Evolutionary conservation across 345 rosid genomes (phyloP), one percentile per base, ranked within the genome.

Genomic region (Salix dunnii): DNA sequence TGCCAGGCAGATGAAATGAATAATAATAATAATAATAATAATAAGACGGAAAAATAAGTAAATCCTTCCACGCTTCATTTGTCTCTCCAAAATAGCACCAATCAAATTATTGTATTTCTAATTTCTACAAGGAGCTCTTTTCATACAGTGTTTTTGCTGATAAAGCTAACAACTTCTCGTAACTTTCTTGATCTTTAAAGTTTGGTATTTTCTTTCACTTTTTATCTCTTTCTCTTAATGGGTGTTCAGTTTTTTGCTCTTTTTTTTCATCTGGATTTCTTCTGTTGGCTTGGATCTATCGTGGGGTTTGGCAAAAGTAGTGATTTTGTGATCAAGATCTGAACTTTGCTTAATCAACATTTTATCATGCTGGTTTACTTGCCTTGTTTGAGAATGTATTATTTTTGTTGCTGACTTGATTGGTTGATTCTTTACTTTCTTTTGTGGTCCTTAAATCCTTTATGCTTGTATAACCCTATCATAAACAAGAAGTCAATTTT

Each of bases 291-390:
- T 74, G 83, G 91, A 86, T 88, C 91, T 84, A 80, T 74, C 67
- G 35, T 75, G 84, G 79, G 78, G 74, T 79, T 61, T 72, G 51
- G 16, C 30, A 21, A 65, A 78, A 78, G 60, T 30, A 31, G 40
- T 74, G 68, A 11, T 67, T 73, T 35, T n/a, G 55, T 70, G 66
- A 77, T 79, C 85, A 76, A 85, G 91, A 88, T 90, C 93, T 87
- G 85, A 27, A 40, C 72, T 85, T 68, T 74, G 51, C 38, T 69
- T 28, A 33, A 68, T 68, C 76, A 48, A 62, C 28, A n/a, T 40
- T 67, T 79, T 7, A 68, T 84, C 74, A 14, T 46, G 74, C 71
- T 73, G 33, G 9, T 77, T 48, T 53, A 21, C 40, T 55, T 31
- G 68, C 51, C 67, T 80, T 66, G 35, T 67, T 23, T 65, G 27